These are phyloP conservation scores for Magnolia sinica DNA, from an alignment of 164 flowering plant genomes.

Conservation along the genomic window DNA sequence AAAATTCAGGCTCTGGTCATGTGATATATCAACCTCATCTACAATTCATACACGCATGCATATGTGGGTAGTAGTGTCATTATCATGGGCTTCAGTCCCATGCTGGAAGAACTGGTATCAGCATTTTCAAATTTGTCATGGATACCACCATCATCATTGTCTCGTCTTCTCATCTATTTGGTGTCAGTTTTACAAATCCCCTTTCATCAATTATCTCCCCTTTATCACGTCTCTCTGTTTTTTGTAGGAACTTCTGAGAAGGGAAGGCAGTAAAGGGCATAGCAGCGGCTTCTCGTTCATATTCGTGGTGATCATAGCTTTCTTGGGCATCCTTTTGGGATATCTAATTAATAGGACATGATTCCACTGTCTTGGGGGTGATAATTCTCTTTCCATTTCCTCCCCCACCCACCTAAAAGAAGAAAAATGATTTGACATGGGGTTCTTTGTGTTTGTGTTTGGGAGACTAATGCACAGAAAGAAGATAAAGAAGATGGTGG, in stretches of 20 bases:
- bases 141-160: no score
- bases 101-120: neutral
- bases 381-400: neutral
- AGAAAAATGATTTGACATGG: neutral
- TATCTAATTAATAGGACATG: slow-evolving; percentile 48
- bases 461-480: neutral
- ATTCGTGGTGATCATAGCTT: slow-evolving; percentile 45
- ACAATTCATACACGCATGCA: no score
- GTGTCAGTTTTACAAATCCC: no score
- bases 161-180: neutral
- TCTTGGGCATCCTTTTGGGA: slow-evolving; percentile 55
- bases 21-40: no score
- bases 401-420: neutral
- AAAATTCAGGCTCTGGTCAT: no score
- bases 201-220: neutral
- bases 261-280: slow-evolving; percentile 31
- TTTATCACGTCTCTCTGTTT: neutral
- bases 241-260: slow-evolving; percentile 53
- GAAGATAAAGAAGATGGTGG: neutral
- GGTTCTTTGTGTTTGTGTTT: neutral
- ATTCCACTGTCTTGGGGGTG: neutral
- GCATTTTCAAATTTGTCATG: no score
- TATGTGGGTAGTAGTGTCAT: neutral
- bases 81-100: no score
- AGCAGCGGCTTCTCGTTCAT: slow-evolving; percentile 43